Evolutionary conservation across 169 alveolate species (phyloP), one percentile per base, ranked within the genome.

Genomic region (Plasmodium gaboni): DNA sequence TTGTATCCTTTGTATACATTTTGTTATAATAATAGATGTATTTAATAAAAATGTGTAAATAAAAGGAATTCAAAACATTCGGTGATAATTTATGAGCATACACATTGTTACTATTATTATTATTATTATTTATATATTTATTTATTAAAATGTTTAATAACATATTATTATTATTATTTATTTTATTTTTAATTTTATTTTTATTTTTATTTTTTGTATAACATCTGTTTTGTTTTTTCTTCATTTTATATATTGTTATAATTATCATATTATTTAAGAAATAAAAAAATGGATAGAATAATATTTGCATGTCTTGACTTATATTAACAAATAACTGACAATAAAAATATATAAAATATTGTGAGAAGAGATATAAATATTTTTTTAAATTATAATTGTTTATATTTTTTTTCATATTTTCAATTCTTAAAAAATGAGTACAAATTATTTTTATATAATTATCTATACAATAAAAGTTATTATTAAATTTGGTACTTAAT

Each of bases 261-360:
- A 86, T 48, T 44, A 86, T 59, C 38, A 69, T 22, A 22, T 69
- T 70, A 53, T 86, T 71, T 22, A 86, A 38, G 38, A 32, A 61
- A 15, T 60, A 32, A 86, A 86, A 86, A 63, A 86, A 67, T 5
- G 92, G 92, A 55, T 60, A 86, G 50, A 69, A 86, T 7, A 42
- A 46, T 38, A 60, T 5, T 28, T 86, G 92, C 42, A 73, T 12
- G 15, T 86, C 63, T 28, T 17, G 64, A 60, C 15, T 86, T 12
- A 71, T 13, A 24, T 70, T 86, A 48, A 87, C 70, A 46, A 70
- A 86, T 19, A 86, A 60, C 13, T 48, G 69, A 13, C 87, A 86
- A 46, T 86, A 86, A 61, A 86, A 86, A 86, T 26, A 59, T 59
- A 46, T 57, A 71, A 86, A 86, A 9, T 86, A 51, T n/a, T 59